Conservation (phyloP, 208 protist species). For the Histomonas meleagridis region DNA sequence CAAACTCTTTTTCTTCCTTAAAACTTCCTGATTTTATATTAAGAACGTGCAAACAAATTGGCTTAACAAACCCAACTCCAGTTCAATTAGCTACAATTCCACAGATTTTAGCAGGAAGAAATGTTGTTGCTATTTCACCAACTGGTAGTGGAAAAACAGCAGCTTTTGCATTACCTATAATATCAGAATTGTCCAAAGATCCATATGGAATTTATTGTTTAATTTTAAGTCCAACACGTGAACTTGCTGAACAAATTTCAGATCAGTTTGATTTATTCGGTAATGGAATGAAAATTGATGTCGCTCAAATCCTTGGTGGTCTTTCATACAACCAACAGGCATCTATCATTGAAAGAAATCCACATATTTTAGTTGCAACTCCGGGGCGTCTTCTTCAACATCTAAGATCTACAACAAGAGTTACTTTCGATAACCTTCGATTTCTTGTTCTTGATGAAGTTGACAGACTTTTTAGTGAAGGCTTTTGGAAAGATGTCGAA, state of each 20-base stretch:
- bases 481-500: slow-evolving; percentile 45
- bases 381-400: slow-evolving; percentile 57
- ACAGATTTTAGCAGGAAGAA: slow-evolving; percentile 51
- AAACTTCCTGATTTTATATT: slow-evolving; percentile 16
- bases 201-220: slow-evolving; percentile 85
- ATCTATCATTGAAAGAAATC: slow-evolving; percentile 45
- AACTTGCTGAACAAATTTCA: slow-evolving; percentile 46
- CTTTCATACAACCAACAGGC: slow-evolving; percentile 54
- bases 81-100: background rate
- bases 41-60: background rate
- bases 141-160: slow-evolving; percentile 94
- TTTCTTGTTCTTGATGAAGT: slow-evolving; percentile 61
- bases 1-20: background rate
- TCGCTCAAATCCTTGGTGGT: slow-evolving; percentile 38
- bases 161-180: slow-evolving; percentile 87
- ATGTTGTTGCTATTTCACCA: slow-evolving; percentile 74
- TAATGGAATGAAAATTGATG: slow-evolving; percentile 29
- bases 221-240: slow-evolving; percentile 78
- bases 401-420: slow-evolving; percentile 39
- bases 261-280: slow-evolving; percentile 51
- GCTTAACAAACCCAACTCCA: background rate
- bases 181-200: slow-evolving; percentile 76
- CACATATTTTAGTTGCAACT: slow-evolving; percentile 60
- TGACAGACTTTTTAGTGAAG: slow-evolving; percentile 54
- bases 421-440: slow-evolving; percentile 1